Conservation (phyloP, 2,329 filamentous ascomycete genomes). For the Diaporthe citri region DNA sequence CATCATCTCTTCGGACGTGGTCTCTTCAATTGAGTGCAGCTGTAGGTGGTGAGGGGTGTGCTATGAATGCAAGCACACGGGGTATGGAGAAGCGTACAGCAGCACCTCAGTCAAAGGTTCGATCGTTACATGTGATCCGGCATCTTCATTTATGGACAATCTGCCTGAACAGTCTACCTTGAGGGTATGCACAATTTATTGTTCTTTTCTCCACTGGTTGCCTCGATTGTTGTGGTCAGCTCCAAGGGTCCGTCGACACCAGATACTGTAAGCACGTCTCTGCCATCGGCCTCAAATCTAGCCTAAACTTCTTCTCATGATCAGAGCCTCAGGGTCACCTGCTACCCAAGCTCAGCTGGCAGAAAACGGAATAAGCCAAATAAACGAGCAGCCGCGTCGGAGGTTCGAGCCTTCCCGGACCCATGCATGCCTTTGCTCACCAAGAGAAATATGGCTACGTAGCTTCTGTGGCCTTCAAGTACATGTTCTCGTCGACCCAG, state of each 20-base stretch:
- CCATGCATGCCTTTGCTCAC: neutral
- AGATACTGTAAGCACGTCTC: too few relatives aligned
- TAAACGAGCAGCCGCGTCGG: too few relatives aligned
- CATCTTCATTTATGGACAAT: neutral
- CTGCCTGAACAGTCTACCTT: neutral
- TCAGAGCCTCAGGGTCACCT: too few relatives aligned
- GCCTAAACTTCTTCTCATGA: too few relatives aligned
- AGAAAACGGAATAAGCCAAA: too few relatives aligned
- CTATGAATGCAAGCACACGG: neutral
- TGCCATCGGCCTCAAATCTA: too few relatives aligned
- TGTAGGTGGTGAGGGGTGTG: neutral
- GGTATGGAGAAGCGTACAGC: neutral
- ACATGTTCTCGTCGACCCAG: slow-evolving; percentile 13
- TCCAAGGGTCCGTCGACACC: too few relatives aligned
- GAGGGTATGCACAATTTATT: neutral
- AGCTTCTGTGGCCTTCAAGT: neutral
- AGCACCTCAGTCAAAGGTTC: neutral
- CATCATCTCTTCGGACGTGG: neutral
- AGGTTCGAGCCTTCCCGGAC: too few relatives aligned
- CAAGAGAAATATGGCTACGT: neutral
- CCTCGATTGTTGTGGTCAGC: too few relatives aligned
- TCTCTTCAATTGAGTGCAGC: neutral
- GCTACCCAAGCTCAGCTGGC: too few relatives aligned
- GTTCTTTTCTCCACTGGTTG: too few relatives aligned
- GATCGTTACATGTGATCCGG: neutral